A percentile compares a stretch with the other conserved stretches of the same genome.
Evolutionary conservation across 805 yeast genomes (phyloP).

Genomic region (Vanderwaltozyma polyspora): DNA sequence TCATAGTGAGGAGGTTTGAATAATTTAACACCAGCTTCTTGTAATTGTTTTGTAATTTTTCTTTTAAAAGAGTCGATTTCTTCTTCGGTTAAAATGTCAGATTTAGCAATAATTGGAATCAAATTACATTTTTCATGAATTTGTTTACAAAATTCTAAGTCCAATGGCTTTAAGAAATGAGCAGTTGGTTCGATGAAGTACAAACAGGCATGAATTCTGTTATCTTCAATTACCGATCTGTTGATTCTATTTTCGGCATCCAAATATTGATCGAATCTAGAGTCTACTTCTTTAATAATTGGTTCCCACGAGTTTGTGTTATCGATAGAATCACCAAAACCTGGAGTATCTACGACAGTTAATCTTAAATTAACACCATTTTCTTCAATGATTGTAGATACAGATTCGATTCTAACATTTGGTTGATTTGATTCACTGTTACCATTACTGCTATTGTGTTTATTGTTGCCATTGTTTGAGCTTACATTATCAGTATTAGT

Average conservation of each 20-base stretch:
- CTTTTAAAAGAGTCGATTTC: slow-evolving; percentile 70
- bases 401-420: slow-evolving; percentile 47
- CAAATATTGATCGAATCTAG: slow-evolving; percentile 76
- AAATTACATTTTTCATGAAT: slow-evolving; percentile 86
- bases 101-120: slow-evolving; percentile 89
- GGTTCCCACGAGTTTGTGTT: slow-evolving; percentile 79
- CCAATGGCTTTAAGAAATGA: slow-evolving; percentile 80
- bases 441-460: slow-evolving; percentile 5
- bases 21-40: slow-evolving; percentile 57
- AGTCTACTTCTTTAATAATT: slow-evolving; percentile 77
- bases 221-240: slow-evolving; percentile 61
- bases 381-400: slow-evolving; percentile 72
- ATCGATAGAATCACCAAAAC: slow-evolving; percentile 85
- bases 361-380: slow-evolving; percentile 81
- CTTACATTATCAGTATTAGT: too few species aligned
- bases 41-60: slow-evolving; percentile 67
- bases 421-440: slow-evolving; percentile 3
- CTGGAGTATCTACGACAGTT: slow-evolving; percentile 82
- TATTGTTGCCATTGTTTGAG: too few species aligned
- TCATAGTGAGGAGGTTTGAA: slow-evolving; percentile 73
- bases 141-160: slow-evolving; percentile 76
- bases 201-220: slow-evolving; percentile 84
- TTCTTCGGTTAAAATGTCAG: slow-evolving; percentile 83
- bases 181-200: slow-evolving; percentile 97
- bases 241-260: slow-evolving; percentile 80